Evolutionary conservation across 345 rosid species (phyloP), one percentile per base, ranked within the genome.

Genomic region (Populus pruinosa): DNA sequence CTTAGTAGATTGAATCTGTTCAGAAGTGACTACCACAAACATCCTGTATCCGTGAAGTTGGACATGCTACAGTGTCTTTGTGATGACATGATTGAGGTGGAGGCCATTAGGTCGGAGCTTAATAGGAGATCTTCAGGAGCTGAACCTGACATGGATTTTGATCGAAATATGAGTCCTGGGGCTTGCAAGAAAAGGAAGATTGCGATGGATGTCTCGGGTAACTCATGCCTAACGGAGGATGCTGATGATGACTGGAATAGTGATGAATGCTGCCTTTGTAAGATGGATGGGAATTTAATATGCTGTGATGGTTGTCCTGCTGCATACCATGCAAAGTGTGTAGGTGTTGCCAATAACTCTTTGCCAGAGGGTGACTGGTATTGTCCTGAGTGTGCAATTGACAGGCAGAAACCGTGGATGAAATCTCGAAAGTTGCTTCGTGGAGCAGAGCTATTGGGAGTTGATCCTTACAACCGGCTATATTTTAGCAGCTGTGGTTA

Each of bases 281-380:
- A 92, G 89, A 96, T 96, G 99, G 97, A 96, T 78, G 98, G 99
- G 73, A 92, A 61, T 75, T 85, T 96, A 84, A 89, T 96, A 77
- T 96, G 98, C 82, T 96, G 99, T 80, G 99, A 96, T 86, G 99
- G 99, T 69, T 93, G 99, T 83, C 99, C 99, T 72, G 98, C 99
- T 85, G 99, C 99, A 13, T 96, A 90, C 85, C 99, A 96, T 87
- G 90, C 99, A 73, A 96, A 90, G 86, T 96, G 99, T 72, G 93
- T 92, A 1, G 99, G 97, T 79, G 88, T 96, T 83, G 93, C 85
- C 71, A 86, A 75, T 83, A 90, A 89, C 82, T 92, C 86, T 79
- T 89, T 96, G 90, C 97, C 97, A 65, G 97, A 92, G 83, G 97
- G 98, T 75, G 94, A 93, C 69, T 93, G 99, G 99, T 93, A 82